Conservation (phyloP, 176 grass and related monocot genomes). For the Typha latifolia region DNA sequence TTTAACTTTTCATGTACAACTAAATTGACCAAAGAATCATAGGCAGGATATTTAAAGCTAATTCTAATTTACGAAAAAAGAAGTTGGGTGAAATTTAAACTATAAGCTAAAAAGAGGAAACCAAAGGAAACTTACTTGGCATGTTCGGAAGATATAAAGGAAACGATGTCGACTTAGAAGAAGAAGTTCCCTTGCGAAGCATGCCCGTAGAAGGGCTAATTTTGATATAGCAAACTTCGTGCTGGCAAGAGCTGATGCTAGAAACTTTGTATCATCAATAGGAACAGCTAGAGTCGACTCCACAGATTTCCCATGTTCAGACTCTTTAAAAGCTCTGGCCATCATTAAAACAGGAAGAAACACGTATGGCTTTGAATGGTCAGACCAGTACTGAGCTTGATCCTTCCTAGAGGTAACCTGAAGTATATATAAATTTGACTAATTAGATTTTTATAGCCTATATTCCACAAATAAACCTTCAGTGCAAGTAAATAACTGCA, state of each 20-base stretch:
- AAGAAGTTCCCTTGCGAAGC: conserved; percentile 49
- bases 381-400: conserved; percentile 65
- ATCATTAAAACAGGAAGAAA: conserved; percentile 44
- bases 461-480: background rate
- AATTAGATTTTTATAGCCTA: background rate
- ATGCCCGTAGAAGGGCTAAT: conserved; percentile 42
- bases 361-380: conserved; percentile 32
- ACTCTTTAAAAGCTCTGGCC: conserved; percentile 45
- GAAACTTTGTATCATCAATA: conserved; percentile 13
- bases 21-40: no score
- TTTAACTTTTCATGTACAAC: no score
- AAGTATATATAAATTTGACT: conserved; percentile 3
- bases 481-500: background rate
- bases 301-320: conserved; percentile 33
- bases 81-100: background rate
- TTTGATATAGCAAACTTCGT: conserved; percentile 69
- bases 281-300: conserved; percentile 12
- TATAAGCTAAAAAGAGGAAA: background rate
- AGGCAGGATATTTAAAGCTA: no score
- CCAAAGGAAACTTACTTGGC: conserved; percentile 33
- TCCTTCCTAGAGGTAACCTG: conserved; percentile 71
- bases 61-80: background rate
- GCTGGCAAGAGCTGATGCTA: conserved; percentile 29
- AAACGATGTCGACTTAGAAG: conserved; percentile 58
- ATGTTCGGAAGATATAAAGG: conserved; percentile 62